Percentiles rank a stretch among this genome's conserved stretches.
phyloP scores from a whole-genome alignment of 2,329 filamentous ascomycete genomes.

The Paraconiothyrium sp. region DNA sequence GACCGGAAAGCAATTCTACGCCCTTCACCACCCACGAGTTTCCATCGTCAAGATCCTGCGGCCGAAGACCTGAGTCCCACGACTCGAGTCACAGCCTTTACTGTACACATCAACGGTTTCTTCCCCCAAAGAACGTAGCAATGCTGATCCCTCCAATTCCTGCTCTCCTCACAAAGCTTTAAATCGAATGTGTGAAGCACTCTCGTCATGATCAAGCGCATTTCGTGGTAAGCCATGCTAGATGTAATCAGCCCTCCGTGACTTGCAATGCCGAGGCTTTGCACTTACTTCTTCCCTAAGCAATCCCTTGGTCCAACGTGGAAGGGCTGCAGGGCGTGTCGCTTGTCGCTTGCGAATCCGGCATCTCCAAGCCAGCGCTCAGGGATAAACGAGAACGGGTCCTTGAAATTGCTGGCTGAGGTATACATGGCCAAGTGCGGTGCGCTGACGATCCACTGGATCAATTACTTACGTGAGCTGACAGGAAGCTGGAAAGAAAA shows the following conservation, averaged over 20 bases:
- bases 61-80: neutral
- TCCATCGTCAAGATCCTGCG: too few relatives aligned
- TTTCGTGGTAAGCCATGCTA: slow-evolving; percentile 52
- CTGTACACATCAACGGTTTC: slow-evolving; percentile 5
- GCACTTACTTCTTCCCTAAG: slow-evolving; percentile 48
- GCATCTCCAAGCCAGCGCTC: slow-evolving; percentile 52
- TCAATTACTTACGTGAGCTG: neutral
- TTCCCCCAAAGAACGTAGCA: slow-evolving; percentile 2
- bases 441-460: neutral
- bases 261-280: slow-evolving; percentile 1
- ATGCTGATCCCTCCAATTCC: slow-evolving; percentile 6
- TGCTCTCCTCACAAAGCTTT: slow-evolving; percentile 10
- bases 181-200: slow-evolving; percentile 6
- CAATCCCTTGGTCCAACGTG: slow-evolving; percentile 54
- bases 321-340: slow-evolving; percentile 55
- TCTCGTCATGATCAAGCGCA: slow-evolving; percentile 23
- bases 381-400: slow-evolving; percentile 51
- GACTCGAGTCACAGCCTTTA: neutral
- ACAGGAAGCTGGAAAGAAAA: neutral
- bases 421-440: slow-evolving; percentile 12
- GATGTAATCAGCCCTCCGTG: slow-evolving; percentile 5
- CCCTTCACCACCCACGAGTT: too few relatives aligned
- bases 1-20: too few relatives aligned
- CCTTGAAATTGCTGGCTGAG: slow-evolving; percentile 42
- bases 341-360: slow-evolving; percentile 39